A percentile compares a stretch with the other conserved stretches of the same genome.
phyloP scores from a whole-genome alignment of 1,284 basidiomycete species.

The Malassezia sp. region DNA sequence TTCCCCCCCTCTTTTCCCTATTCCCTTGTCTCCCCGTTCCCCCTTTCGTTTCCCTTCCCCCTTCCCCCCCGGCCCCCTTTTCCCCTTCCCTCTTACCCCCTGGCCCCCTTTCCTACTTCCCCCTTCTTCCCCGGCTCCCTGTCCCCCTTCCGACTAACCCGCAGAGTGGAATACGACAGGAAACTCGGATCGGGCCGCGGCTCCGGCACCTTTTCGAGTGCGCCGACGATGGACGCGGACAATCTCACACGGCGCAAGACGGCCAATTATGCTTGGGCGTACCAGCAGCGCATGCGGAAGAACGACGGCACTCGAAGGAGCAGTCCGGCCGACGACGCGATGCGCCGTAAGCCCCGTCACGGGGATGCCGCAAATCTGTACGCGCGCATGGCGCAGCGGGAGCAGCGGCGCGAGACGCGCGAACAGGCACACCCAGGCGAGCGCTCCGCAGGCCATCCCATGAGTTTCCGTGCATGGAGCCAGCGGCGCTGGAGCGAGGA shows the following conservation, averaged over 20 bases:
- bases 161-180: neutral
- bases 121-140: neutral
- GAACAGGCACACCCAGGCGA: conserved; percentile 4
- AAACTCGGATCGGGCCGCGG: neutral
- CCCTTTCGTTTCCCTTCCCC: no score
- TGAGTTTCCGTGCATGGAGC: conserved; percentile 8
- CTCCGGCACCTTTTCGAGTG: no score
- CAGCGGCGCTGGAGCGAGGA: conserved; percentile 11
- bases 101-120: no score
- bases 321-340: neutral
- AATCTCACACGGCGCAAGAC: conserved; percentile 18
- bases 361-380: conserved; percentile 19
- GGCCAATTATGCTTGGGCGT: conserved; percentile 43
- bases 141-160: neutral
- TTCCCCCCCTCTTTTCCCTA: no score
- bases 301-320: neutral
- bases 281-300: conserved; percentile 22
- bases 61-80: no score
- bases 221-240: neutral
- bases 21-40: no score
- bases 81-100: no score
- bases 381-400: conserved; percentile 16
- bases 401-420: conserved; percentile 10
- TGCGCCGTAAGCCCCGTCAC: conserved; percentile 15
- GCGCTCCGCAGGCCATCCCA: conserved; percentile 5